Base-by-base conservation (phyloP, 129 eudicot species). In the Cynara cardunculus region DNA sequence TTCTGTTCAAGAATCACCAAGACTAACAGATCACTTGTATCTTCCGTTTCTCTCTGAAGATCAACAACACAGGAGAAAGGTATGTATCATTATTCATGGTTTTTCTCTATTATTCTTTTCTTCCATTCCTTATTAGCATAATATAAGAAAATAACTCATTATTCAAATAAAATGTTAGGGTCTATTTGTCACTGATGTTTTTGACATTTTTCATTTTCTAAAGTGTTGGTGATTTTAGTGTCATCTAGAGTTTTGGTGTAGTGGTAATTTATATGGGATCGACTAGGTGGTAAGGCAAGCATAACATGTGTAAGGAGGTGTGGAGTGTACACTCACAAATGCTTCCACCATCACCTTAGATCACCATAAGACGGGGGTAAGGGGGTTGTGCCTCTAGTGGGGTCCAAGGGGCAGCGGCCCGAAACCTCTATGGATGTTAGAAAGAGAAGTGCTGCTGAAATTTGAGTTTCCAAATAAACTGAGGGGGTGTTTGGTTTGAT, bases 1-100 rank as follows among this genome's bases (percentile, higher is more conserved):
- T 91, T 91, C 25, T 91, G 96, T 83, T 83, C 91, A 13, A 87
- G 96, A 85, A 91, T 89, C 76, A 83, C 91, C 31, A 91, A 89
- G 87, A 87, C 80, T 85, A 87, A 81, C 26, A 80, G 96, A 69
- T 90, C 93, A 75, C 22, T 87, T 83, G 87, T 78, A 65, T 69
- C 92, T 27, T 69, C 91, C 37, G 75, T 89, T 59, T 71, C 91
- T 26, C 44, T 78, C 41, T 85, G 73, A 56, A 56, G 64, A 56
- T 56, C 61, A 49, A 14, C 65, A 56, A 73, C 32, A n/a, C 25
- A 65, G 77, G 35, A 73, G 65, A 37, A 39, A 73, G 77, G 76
- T 72, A 56, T 70, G 74, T 70, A 70, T 73, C 77, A 41, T 12
- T 72, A 5, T 28, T 74, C 5, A 56, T 56, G 24, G 2, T 25